Evolutionary conservation across 2,329 filamentous ascomycete species (phyloP).

Genomic region (Phaeosphaeria sp.): DNA sequence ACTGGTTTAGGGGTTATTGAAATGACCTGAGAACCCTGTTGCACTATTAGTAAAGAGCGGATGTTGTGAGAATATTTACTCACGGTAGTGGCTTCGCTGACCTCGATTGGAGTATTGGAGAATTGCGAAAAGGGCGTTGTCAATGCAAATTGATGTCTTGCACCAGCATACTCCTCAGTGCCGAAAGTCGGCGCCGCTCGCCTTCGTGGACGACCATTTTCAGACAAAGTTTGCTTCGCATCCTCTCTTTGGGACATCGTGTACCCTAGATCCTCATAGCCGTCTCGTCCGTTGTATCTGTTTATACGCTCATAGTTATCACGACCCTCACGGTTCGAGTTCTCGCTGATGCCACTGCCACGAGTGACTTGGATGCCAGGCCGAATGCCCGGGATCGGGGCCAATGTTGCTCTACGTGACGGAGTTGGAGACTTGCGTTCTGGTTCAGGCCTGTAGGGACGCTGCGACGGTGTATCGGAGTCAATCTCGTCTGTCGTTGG

Average conservation of each 20-base stretch:
- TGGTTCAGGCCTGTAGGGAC: conserved; percentile 37
- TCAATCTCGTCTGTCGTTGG: conserved; percentile 40
- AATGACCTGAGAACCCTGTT: conserved; percentile 52
- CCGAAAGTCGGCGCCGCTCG: no score
- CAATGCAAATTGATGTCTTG: conserved; percentile 56
- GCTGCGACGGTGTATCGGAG: conserved; percentile 41
- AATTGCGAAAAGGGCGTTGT: conserved; percentile 58
- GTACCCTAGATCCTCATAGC: no score
- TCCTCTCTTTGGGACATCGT: no score
- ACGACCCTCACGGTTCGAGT: conserved; percentile 40
- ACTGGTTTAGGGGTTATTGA: conserved; percentile 29
- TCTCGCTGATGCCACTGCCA: conserved; percentile 34
- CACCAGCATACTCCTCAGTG: conserved; percentile 48
- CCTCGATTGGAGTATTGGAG: conserved; percentile 61
- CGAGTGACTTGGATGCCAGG: conserved; percentile 45
- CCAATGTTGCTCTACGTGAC: conserved; percentile 46
- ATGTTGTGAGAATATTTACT: conserved; percentile 70
- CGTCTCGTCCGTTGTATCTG: no score
- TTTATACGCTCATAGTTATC: no score
- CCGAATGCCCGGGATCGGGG: conserved; percentile 43
- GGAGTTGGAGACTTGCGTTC: conserved; percentile 34
- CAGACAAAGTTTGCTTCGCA: no score
- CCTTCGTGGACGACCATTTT: no score
- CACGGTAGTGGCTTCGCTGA: conserved; percentile 67
- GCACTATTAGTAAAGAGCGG: conserved; percentile 67